Conservation (phyloP, 1,284 basidiomycete genomes). For the Golubevia sp. region DNA sequence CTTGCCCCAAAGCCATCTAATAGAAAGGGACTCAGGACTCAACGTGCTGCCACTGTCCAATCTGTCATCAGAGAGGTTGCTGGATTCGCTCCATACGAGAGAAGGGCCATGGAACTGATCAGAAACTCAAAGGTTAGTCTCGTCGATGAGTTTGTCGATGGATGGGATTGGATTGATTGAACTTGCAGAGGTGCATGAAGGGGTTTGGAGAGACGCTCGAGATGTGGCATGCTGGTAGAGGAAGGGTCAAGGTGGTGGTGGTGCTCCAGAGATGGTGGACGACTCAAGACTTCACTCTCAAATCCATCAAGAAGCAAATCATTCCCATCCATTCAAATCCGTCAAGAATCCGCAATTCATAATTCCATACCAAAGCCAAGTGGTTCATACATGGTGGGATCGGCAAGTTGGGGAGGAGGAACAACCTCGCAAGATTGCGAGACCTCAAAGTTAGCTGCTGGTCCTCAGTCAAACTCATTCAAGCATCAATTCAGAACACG, state of each 20-base stretch:
- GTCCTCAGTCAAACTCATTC: too few relatives aligned
- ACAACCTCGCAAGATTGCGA: too few relatives aligned
- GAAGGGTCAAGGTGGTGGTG: background rate
- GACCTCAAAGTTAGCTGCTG: too few relatives aligned
- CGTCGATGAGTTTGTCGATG: background rate
- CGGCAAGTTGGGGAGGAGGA: too few relatives aligned
- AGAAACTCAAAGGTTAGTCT: constrained; percentile 93
- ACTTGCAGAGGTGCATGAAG: background rate
- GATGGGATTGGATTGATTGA: background rate
- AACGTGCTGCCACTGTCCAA: constrained; percentile 61
- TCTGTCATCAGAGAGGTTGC: constrained; percentile 65
- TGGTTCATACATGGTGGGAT: too few relatives aligned
- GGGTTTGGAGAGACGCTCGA: background rate
- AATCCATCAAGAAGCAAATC: constrained; percentile 19
- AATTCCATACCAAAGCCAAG: too few relatives aligned
- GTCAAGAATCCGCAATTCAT: too few relatives aligned
- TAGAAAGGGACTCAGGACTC: constrained; percentile 84
- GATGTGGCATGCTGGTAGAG: background rate
- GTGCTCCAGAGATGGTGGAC: too few relatives aligned
- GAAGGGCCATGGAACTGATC: constrained; percentile 97
- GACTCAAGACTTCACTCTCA: background rate
- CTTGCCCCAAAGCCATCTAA: constrained; percentile 81
- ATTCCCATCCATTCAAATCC: too few relatives aligned
- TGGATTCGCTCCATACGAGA: constrained; percentile 98
- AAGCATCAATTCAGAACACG: too few relatives aligned